Evolutionary conservation across 192 early-diverging fungal genomes (phyloP).

Genomic region (Martensiomyces pterosporus): DNA sequence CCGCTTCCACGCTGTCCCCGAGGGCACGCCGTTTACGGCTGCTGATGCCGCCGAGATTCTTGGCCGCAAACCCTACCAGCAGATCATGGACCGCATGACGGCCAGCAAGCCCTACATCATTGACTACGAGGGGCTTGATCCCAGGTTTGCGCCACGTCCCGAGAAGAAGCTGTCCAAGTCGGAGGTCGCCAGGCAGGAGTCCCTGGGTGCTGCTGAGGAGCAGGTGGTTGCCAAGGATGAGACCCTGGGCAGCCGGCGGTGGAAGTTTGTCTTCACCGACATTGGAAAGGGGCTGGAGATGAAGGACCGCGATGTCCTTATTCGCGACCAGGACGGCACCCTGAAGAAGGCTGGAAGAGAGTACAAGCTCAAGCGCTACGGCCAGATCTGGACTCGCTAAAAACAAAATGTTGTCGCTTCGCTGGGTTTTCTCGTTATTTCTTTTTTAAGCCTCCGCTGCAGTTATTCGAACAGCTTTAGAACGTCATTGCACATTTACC

Average conservation of each 20-base stretch:
- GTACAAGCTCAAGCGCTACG: conserved; percentile 47
- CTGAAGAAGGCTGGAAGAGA: conserved; percentile 50
- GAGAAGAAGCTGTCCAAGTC: conserved; percentile 16
- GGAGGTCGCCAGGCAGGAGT: conserved; percentile 15
- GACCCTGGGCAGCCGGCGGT: conserved; percentile 37
- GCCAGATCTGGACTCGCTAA: conserved; percentile 36
- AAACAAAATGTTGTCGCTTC: not conserved
- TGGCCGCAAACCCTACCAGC: conserved; percentile 59
- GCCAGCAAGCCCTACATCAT: conserved; percentile 45
- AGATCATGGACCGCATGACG: conserved; percentile 37
- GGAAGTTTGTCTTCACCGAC: conserved; percentile 61
- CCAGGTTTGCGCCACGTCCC: conserved; percentile 31
- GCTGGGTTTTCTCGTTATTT: too few species aligned
- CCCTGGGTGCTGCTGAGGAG: conserved; percentile 22
- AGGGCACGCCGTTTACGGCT: conserved; percentile 67
- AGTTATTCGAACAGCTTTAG: too few species aligned
- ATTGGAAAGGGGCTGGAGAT: conserved; percentile 42
- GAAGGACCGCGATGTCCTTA: conserved; percentile 51
- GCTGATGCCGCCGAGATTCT: conserved; percentile 77
- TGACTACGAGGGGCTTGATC: conserved; percentile 40
- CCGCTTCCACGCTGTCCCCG: conserved; percentile 76
- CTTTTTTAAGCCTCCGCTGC: too few species aligned
- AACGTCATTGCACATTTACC: not conserved
- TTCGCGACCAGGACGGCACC: conserved; percentile 58
- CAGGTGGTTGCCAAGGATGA: conserved; percentile 36